Evolutionary conservation across 2,329 filamentous ascomycete genomes (phyloP), one percentile per base, ranked within the genome.

Genomic region (Lecanicillium sp.): DNA sequence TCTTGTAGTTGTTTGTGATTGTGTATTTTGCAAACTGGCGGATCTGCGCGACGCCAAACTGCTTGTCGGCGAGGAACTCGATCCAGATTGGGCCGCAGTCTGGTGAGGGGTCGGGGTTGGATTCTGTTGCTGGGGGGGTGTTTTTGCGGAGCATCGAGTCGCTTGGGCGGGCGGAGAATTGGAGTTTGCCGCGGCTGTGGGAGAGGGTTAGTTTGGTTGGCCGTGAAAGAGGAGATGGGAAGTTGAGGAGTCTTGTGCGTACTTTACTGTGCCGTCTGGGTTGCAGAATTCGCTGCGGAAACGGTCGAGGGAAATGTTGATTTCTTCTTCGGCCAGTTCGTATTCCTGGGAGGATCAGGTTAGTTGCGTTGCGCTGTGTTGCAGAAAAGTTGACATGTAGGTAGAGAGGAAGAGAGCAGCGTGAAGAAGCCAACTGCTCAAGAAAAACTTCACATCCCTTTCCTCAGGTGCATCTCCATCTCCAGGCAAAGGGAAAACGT

Each of bases 71-170:
- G 56, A 85, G 83, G 71, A 98, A 98, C 65, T 96, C 88, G 53
- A 96, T 76, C 75, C 85, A 95, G 67, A 98, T 83, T 40, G 80
- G 85, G 56, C 92, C 92, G 59, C 88, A 85, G 53, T 86, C 80
- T 38, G 83, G 71, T 37, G 70, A 67, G 28, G 83, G 85, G 53
- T 83, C 72, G 32, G 83, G 83, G 58, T 85, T 81, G 49, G 68
- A 66, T 48, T 76, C 67, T 45, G 80, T 85, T 16, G 81, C 70
- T 6, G 83, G 75, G 7, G 81, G 78, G 4, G 85, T 86, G 70
- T 87, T 87, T 61, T 89, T 92, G 54, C 75, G 71, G 52, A 88
- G 75, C 89, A 96, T 95, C 41, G 76, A 71, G 45, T 83, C 77
- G 51, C 83, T 85, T 33, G 92, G 92, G 39, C 82, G 80, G 43